Conservation (phyloP, 2,329 filamentous ascomycete species). For the Xylaria sp. region DNA sequence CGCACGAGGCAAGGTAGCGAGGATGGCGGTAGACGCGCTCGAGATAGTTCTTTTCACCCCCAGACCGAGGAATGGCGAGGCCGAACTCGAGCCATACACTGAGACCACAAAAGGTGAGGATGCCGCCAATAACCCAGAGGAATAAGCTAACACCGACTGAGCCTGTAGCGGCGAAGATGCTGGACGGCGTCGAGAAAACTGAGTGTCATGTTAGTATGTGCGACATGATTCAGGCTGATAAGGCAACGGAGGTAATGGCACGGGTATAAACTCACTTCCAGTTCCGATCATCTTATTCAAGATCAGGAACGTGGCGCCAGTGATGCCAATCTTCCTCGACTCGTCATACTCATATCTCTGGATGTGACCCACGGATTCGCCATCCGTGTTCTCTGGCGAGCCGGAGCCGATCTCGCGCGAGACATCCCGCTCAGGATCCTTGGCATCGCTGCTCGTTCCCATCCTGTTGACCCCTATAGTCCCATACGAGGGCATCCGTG, state of each 20-base stretch:
- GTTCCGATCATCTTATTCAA: conserved; percentile 69
- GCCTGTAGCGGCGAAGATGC: conserved; percentile 62
- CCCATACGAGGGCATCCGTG: conserved; percentile 25
- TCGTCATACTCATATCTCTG: conserved; percentile 46
- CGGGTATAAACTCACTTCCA: conserved; percentile 56
- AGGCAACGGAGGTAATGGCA: background rate
- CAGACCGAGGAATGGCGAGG: conserved; percentile 68
- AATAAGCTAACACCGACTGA: conserved; percentile 60
- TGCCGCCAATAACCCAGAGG: conserved; percentile 53
- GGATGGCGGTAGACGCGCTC: conserved; percentile 70
- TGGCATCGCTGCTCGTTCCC: conserved; percentile 30
- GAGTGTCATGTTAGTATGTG: conserved; percentile 2
- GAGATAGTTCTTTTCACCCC: conserved; percentile 74
- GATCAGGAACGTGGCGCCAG: conserved; percentile 64
- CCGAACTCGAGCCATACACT: conserved; percentile 73
- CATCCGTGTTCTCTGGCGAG: conserved; percentile 33
- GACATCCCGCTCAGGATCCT: conserved; percentile 38
- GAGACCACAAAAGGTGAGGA: conserved; percentile 68
- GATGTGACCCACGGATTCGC: conserved; percentile 41
- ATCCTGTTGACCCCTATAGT: conserved; percentile 31
- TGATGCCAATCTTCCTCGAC: conserved; percentile 61
- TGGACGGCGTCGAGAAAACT: conserved; percentile 66
- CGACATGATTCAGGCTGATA: no score
- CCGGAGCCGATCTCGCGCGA: conserved; percentile 29
- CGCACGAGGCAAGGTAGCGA: conserved; percentile 67